Percentiles rank a stretch among this genome's conserved stretches.
Conservation (phyloP, 2,329 filamentous ascomycete species). For the Hypoxylon sp. region DNA sequence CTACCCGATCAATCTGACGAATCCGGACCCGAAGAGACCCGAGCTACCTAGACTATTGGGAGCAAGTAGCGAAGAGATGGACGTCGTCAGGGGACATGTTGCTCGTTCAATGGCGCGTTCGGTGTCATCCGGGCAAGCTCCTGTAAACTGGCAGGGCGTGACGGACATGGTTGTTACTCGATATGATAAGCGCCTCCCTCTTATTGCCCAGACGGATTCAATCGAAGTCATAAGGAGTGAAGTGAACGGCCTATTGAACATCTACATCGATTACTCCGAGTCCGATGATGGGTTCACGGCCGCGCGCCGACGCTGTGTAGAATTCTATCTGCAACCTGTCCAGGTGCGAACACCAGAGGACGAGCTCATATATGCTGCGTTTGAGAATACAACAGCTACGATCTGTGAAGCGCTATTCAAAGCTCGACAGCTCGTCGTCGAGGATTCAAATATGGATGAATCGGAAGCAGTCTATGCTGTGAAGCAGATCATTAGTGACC, state of each 20-base stretch:
- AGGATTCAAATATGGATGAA: conserved; percentile 35
- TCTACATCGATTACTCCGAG: conserved; percentile 61
- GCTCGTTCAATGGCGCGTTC: conserved; percentile 56
- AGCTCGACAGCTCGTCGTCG: conserved; percentile 49
- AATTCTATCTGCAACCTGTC: conserved; percentile 60
- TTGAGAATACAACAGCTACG: conserved; percentile 49
- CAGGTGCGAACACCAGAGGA: conserved; percentile 60
- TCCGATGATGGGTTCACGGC: conserved; percentile 50
- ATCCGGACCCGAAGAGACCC: conserved; percentile 54
- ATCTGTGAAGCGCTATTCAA: conserved; percentile 52
- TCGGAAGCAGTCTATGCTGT: conserved; percentile 14
- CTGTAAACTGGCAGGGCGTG: conserved; percentile 76
- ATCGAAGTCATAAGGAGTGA: conserved; percentile 55
- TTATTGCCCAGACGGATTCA: conserved; percentile 56
- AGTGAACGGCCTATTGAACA: conserved; percentile 59
- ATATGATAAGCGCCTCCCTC: conserved; percentile 69
- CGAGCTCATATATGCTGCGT: conserved; percentile 61
- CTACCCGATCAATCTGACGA: conserved; percentile 66
- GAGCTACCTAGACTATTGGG: conserved; percentile 56
- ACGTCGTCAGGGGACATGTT: conserved; percentile 61
- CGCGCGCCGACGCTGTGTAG: conserved; percentile 63
- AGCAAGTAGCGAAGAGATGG: conserved; percentile 53
- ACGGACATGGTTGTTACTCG: conserved; percentile 76
- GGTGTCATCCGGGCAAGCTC: conserved; percentile 50
- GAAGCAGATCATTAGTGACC: conserved; percentile 32